These are phyloP conservation scores for Paramecium pentaurelia DNA, from an alignment of 73 alveolate genomes.

Conservation along the genomic window DNA sequence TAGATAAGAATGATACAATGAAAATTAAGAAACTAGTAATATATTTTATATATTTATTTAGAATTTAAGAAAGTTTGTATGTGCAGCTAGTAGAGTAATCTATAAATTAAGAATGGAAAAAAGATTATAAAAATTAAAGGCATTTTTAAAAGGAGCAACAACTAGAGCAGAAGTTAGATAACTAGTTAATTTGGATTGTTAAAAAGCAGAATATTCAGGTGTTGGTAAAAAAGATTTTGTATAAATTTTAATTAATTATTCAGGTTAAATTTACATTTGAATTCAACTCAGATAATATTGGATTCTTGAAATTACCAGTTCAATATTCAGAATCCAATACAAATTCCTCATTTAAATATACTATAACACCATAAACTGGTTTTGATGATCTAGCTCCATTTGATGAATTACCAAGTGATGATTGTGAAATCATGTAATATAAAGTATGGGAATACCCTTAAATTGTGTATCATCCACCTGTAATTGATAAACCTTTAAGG, in stretches of 20 bases:
- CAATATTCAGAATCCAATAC: slow-evolving; percentile 48
- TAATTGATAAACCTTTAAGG: not conserved
- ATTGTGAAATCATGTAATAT: slow-evolving; percentile 53
- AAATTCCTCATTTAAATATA: slow-evolving; percentile 41
- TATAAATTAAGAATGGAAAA: slow-evolving; percentile 53
- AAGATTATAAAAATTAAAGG: slow-evolving; percentile 40
- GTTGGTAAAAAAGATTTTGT: slow-evolving; percentile 59
- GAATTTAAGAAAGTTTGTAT: slow-evolving; percentile 54
- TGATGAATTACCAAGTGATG: slow-evolving; percentile 45
- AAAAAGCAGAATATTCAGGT: slow-evolving; percentile 62
- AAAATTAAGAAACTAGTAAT: slow-evolving; percentile 22
- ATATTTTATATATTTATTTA: not conserved
- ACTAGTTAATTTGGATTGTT: slow-evolving; percentile 47
- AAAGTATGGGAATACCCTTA: slow-evolving; percentile 59
- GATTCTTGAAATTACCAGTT: slow-evolving; percentile 28
- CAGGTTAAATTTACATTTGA: slow-evolving; percentile 51
- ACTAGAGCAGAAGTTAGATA: slow-evolving; percentile 52
- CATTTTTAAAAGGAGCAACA: slow-evolving; percentile 23
- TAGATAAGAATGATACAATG: slow-evolving; percentile 54
- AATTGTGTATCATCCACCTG: slow-evolving; percentile 51
- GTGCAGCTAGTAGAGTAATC: slow-evolving; percentile 50
- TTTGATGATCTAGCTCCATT: slow-evolving; percentile 57
- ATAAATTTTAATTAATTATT: not conserved
- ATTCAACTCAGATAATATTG: slow-evolving; percentile 19
- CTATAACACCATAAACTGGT: slow-evolving; percentile 43